Evolutionary conservation across 2,329 filamentous ascomycete genomes (phyloP).

Genomic region (Xylaria sp.): DNA sequence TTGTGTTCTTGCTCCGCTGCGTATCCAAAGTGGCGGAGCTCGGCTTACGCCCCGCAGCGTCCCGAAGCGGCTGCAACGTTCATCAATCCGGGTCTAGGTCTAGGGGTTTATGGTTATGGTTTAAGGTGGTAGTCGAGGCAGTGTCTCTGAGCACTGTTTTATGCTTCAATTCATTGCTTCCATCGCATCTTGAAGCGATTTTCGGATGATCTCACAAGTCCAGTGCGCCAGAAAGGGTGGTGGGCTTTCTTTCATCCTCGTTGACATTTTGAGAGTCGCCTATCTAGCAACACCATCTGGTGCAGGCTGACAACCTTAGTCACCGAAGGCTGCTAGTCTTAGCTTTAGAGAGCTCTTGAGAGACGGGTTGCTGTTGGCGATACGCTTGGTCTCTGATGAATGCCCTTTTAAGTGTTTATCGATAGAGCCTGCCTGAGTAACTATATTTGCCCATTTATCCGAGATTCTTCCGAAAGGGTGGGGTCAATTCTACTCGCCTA

Average conservation of each 20-base stretch:
- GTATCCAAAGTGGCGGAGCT: conserved; percentile 27
- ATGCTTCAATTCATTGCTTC: background rate
- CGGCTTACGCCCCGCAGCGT: background rate
- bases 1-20: conserved; percentile 8
- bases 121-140: background rate
- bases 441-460: conserved; percentile 16
- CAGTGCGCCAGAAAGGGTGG: background rate
- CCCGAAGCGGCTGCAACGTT: conserved; percentile 7
- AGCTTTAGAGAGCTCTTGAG: background rate
- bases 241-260: background rate
- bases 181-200: background rate
- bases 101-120: too few species aligned
- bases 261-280: background rate
- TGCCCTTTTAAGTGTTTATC: too few species aligned
- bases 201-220: background rate
- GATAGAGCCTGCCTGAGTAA: too few species aligned
- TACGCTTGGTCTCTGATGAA: background rate
- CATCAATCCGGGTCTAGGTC: background rate
- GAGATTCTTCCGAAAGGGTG: conserved; percentile 27
- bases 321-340: background rate
- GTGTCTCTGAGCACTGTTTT: background rate
- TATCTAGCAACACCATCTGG: background rate
- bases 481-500: conserved; percentile 18
- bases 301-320: background rate
- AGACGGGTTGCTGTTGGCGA: background rate